phyloP scores from a whole-genome alignment of 768 basidiomycete species.

The Stropharia rugosoannulata region DNA sequence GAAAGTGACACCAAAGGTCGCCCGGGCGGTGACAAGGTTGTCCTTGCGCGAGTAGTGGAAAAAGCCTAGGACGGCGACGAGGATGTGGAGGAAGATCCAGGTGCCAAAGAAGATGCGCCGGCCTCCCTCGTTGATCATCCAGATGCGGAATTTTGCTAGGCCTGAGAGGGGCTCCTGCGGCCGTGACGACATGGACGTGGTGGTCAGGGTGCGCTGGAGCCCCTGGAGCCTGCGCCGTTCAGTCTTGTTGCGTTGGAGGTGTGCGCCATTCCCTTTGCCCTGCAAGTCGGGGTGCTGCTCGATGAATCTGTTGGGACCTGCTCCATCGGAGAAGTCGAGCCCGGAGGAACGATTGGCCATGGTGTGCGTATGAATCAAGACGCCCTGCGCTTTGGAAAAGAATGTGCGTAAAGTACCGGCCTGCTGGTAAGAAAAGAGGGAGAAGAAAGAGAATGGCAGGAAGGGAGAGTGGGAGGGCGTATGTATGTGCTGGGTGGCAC shows the following conservation, averaged over 20 bases:
- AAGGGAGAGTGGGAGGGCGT: constrained; percentile 23
- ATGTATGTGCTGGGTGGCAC: constrained; percentile 13
- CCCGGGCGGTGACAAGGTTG: constrained; percentile 64
- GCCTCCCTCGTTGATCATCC: constrained; percentile 95
- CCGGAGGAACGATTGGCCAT: constrained; percentile 54
- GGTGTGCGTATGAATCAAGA: constrained; percentile 23
- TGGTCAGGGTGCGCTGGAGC: constrained; percentile 63
- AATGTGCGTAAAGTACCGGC: constrained; percentile 43
- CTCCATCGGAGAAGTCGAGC: constrained; percentile 68
- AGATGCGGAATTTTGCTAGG: constrained; percentile 55
- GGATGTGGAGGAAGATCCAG: constrained; percentile 79
- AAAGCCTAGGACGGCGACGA: constrained; percentile 77
- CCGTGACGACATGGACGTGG: constrained; percentile 22
- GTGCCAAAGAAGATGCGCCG: constrained; percentile 73
- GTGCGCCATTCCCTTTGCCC: constrained; percentile 25
- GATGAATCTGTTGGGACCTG: constrained; percentile 32
- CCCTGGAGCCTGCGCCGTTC: constrained; percentile 85
- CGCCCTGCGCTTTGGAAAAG: constrained; percentile 40
- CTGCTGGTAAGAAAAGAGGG: constrained; percentile 36
- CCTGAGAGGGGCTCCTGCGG: constrained; percentile 37
- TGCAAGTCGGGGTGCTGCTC: constrained; percentile 54
- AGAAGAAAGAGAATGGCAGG: constrained; percentile 22
- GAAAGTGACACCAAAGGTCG: constrained; percentile 74
- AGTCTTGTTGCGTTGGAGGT: constrained; percentile 82
- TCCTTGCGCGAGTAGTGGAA: constrained; percentile 81